Percentiles rank a stretch among this genome's conserved stretches.
phyloP scores from a whole-genome alignment of 1,139 yeast species.

The Blastobotrys proliferans region DNA sequence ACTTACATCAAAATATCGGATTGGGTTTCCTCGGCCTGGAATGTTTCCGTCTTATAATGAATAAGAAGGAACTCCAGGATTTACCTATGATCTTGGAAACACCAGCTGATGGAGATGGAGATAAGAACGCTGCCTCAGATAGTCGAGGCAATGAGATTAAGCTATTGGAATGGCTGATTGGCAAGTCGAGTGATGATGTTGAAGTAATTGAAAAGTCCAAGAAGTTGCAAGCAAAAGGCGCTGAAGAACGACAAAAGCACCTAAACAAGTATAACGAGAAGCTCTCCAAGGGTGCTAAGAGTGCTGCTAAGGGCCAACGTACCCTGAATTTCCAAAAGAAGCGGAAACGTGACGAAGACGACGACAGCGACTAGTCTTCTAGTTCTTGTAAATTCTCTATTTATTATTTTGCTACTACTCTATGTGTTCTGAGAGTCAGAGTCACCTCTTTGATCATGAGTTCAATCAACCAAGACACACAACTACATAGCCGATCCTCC shows the following conservation, averaged over 20 bases:
- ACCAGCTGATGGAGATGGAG: constrained; percentile 56
- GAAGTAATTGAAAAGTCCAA: constrained; percentile 50
- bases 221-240: constrained; percentile 44
- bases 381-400: too few relatives aligned
- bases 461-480: too few relatives aligned
- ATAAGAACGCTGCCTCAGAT: constrained; percentile 34
- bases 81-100: constrained; percentile 90
- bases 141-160: constrained; percentile 76
- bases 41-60: constrained; percentile 72
- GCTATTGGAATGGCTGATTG: constrained; percentile 64
- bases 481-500: too few relatives aligned
- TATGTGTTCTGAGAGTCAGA: too few relatives aligned
- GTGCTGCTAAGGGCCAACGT: constrained; percentile 11
- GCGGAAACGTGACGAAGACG: constrained; percentile 10
- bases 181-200: constrained; percentile 47
- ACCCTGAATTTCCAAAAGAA: constrained; percentile 14
- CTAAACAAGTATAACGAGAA: constrained; percentile 29
- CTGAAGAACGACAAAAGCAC: constrained; percentile 30
- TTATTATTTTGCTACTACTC: too few relatives aligned
- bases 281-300: constrained; percentile 16
- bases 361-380: constrained; percentile 4
- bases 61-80: constrained; percentile 53
- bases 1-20: constrained; percentile 86
- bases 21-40: constrained; percentile 86
- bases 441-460: too few relatives aligned